Percentiles rank a stretch among this genome's conserved stretches.
These are phyloP conservation scores for Nakazawaea peltata DNA, from an alignment of 805 yeast species.

Conservation along the genomic window DNA sequence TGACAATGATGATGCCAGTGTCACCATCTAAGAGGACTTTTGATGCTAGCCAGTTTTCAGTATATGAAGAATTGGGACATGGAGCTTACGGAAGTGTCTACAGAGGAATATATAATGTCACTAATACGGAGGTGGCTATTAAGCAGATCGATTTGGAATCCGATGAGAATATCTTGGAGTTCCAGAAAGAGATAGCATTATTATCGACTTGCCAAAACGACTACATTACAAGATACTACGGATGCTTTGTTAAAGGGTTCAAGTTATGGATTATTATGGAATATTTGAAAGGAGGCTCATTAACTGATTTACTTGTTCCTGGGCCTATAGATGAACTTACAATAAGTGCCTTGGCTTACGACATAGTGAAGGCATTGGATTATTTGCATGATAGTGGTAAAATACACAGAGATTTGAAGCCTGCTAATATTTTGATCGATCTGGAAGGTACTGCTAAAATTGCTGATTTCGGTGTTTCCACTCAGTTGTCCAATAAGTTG, in stretches of 20 bases:
- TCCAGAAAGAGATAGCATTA: conserved; percentile 64
- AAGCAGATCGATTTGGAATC: conserved; percentile 68
- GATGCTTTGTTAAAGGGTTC: conserved; percentile 62
- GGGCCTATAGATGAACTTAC: conserved; percentile 50
- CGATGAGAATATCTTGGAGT: conserved; percentile 63
- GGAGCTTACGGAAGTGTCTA: conserved; percentile 79
- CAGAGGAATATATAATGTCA: conserved; percentile 42
- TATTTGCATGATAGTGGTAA: conserved; percentile 67
- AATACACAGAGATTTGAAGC: conserved; percentile 89
- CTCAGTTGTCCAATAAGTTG: conserved; percentile 53
- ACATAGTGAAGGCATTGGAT: conserved; percentile 50
- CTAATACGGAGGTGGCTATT: conserved; percentile 42
- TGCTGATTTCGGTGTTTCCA: conserved; percentile 96
- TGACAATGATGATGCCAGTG: neutral
- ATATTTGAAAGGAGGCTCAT: conserved; percentile 70
- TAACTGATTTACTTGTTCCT: conserved; percentile 54
- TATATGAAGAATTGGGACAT: conserved; percentile 53
- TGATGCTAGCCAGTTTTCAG: conserved; percentile 35
- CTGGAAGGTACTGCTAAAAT: conserved; percentile 70
- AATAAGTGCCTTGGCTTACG: conserved; percentile 45
- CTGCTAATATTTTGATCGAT: conserved; percentile 76
- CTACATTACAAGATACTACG: conserved; percentile 60
- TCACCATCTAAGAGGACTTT: conserved; percentile 6
- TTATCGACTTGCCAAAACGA: conserved; percentile 56
- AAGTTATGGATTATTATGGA: conserved; percentile 81